Conservation (phyloP, 305 asterid species). For the Fraxinus angustifolia region DNA sequence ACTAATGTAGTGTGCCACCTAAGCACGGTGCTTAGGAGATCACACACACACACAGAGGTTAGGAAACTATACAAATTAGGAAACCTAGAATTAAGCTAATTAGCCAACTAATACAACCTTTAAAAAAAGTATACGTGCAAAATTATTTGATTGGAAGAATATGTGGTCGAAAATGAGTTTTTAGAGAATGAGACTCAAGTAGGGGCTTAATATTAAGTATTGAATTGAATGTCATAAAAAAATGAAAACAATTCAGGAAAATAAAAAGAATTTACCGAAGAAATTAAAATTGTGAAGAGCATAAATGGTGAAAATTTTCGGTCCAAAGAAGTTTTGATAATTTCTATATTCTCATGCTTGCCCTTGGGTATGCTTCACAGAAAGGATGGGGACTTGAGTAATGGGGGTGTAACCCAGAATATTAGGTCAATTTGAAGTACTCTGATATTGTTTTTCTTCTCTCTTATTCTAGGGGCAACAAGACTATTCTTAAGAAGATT, state of each 20-base stretch:
- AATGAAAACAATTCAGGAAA: background rate
- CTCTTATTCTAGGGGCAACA: background rate
- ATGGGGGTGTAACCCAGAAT: background rate
- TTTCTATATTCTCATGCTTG: background rate
- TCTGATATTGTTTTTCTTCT: background rate
- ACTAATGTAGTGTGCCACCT: no score
- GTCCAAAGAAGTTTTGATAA: background rate
- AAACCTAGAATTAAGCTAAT: no score
- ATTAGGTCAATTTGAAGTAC: background rate
- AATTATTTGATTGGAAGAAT: no score
- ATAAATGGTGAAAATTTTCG: background rate
- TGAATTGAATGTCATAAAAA: background rate
- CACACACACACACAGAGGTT: no score
- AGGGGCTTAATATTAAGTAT: background rate
- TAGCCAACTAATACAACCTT: no score
- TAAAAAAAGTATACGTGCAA: no score
- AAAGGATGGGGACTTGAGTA: background rate
- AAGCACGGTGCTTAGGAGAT: no score
- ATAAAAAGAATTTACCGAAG: background rate
- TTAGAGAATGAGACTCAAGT: no score
- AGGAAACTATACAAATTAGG: no score
- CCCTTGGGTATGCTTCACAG: background rate
- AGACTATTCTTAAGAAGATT: background rate
- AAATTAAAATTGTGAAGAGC: background rate
- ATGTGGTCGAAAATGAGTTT: no score